Base-by-base conservation (phyloP, 768 basidiomycete genomes). In the Tremella yokohamensis region DNA sequence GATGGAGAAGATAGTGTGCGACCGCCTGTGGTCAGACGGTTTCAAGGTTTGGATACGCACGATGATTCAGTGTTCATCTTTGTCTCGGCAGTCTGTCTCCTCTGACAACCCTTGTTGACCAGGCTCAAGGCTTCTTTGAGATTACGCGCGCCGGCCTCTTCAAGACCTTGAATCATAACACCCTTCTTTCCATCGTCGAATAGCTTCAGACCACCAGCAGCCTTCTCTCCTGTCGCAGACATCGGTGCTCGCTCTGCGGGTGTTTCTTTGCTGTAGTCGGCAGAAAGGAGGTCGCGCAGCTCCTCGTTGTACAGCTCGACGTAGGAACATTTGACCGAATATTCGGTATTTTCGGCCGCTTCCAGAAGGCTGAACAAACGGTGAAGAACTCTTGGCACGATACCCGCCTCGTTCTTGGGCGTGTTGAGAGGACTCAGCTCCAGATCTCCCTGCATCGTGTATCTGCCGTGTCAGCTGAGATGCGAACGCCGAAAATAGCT, bases 221-320 rank as follows among this genome's bases (percentile, higher is more conserved):
- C 37, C 29, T 34, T 34, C 11, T 50, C 25, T 7, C 56, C 53
- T 8, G 44, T 55, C 42, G 52, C 42, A 2, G 58, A 37, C 52
- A 53, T 52, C 7, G 45, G 60, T 29, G 42, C 54, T 20, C 51
- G 52, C 13, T 58, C 51, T 15, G 47, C 40, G 2, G 63, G 49
- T n/a, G 61, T 19, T 11, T 39, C 40, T 16, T 61, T 53, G 26
- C 52, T 54, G 49, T 91, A 81, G n/a, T 94, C 91, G 51, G 79
- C 80, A 11, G 89, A 83, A 26, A 97, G 83, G 24, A 99, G 83
- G 75, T 99, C 96, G 20, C 96, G 87, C 6, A 99, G 83, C 72
- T 98, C 96, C 79, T 99, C 96, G 73, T 99, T 99, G 78, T 98
- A 99, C 19, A 99, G 81, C 74, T 99, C 96, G 53, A 99, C 81